Evolutionary conservation across 1,284 basidiomycete genomes (phyloP).

Genomic region (Cutaneotrichosporon arboriforme): DNA sequence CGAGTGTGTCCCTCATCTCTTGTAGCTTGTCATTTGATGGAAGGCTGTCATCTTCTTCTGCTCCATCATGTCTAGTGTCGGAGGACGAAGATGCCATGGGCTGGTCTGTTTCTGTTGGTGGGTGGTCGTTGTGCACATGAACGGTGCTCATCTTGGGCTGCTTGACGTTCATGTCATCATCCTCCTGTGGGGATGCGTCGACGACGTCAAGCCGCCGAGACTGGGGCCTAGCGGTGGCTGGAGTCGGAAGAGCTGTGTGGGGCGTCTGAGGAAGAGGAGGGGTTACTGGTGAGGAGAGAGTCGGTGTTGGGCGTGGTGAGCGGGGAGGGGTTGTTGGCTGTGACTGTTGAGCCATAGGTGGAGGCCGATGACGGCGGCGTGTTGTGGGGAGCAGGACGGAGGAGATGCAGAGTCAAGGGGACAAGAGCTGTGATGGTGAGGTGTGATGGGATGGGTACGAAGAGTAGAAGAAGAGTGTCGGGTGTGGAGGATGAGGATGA

Average conservation of each 20-base stretch:
- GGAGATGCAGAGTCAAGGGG: no score
- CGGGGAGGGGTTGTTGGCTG: constrained; percentile 21
- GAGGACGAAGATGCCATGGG: not conserved
- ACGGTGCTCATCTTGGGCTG: not conserved
- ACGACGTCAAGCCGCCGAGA: not conserved
- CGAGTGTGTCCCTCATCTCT: constrained; percentile 16
- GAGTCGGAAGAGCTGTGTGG: constrained; percentile 22
- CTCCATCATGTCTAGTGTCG: constrained; percentile 4
- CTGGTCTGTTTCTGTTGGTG: not conserved
- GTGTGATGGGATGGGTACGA: not conserved
- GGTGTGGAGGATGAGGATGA: not conserved
- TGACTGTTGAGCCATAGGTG: constrained; percentile 14
- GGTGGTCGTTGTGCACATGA: not conserved
- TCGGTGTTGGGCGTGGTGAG: constrained; percentile 12
- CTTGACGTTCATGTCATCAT: constrained; percentile 11
- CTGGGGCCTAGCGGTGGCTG: constrained; percentile 4
- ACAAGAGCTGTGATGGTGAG: no score
- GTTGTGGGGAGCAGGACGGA: not conserved
- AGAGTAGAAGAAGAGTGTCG: no score
- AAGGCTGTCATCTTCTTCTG: constrained; percentile 3
- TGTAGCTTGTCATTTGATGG: constrained; percentile 17
- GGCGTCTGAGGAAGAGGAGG: constrained; percentile 24
- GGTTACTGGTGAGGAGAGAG: constrained; percentile 26
- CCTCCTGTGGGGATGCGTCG: not conserved
- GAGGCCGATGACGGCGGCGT: not conserved